Evolutionary conservation across 2,329 filamentous ascomycete genomes (phyloP).

Genomic region (Cladosporium sp.): DNA sequence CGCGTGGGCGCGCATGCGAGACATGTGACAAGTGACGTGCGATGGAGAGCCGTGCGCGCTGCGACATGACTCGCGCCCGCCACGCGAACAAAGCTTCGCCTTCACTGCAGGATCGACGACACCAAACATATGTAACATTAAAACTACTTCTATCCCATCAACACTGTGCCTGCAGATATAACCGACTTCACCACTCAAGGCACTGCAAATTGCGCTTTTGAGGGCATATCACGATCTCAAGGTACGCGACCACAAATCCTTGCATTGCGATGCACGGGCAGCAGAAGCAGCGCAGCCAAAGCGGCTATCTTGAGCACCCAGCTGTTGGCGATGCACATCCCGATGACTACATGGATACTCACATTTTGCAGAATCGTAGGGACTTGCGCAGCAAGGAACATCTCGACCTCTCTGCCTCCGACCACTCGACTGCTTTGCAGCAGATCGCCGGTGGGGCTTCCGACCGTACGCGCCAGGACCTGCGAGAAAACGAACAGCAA

Average conservation of each 20-base stretch:
- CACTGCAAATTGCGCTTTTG: not conserved
- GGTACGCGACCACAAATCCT: not conserved
- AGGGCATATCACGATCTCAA: not conserved
- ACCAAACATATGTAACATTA: no score
- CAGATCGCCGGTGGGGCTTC: no score
- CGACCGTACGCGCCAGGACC: no score
- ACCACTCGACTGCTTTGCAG: not conserved
- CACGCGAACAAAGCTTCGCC: not conserved
- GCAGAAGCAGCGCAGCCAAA: not conserved
- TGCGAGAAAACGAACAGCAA: not conserved
- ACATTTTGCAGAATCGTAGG: not conserved
- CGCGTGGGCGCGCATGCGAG: not conserved
- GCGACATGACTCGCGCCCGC: not conserved
- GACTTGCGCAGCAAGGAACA: not conserved
- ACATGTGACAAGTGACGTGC: conserved; percentile 1
- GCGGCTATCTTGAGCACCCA: not conserved
- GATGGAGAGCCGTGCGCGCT: not conserved
- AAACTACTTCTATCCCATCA: no score
- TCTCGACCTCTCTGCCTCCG: not conserved
- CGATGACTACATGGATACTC: not conserved
- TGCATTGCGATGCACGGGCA: not conserved
- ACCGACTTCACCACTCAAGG: no score
- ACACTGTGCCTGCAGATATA: no score
- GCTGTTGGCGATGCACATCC: not conserved
- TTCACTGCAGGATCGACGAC: not conserved